Evolutionary conservation across 1,139 yeast genomes (phyloP).

Genomic region (Suhomyces ambrosiae): DNA sequence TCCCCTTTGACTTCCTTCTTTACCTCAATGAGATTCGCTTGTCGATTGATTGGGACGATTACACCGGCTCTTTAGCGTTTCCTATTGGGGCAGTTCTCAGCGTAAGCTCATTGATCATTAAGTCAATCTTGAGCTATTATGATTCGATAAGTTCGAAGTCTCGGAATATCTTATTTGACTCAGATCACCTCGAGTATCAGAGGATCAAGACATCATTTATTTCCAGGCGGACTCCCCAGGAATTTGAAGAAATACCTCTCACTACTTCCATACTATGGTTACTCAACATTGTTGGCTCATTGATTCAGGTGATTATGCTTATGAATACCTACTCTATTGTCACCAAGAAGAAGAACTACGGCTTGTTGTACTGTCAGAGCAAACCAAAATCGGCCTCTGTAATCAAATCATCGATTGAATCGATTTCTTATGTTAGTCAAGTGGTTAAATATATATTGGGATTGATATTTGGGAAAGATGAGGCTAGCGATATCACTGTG

Average conservation of each 20-base stretch:
- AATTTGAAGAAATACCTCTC: conserved; percentile 11
- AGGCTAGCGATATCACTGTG: conserved; percentile 8
- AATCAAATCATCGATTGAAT: conserved; percentile 23
- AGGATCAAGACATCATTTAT: conserved; percentile 26
- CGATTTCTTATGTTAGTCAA: conserved; percentile 11
- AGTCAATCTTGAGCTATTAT: conserved; percentile 24
- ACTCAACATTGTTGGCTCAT: conserved; percentile 19
- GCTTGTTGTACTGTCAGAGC: conserved; percentile 38
- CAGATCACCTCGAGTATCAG: conserved; percentile 37
- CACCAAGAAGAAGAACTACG: conserved; percentile 39
- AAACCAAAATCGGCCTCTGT: conserved; percentile 45
- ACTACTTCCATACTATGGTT: conserved; percentile 24
- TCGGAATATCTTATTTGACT: conserved; percentile 29
- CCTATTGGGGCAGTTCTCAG: conserved; percentile 48
- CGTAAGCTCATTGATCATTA: conserved; percentile 21
- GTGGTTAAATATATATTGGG: conserved; percentile 4
- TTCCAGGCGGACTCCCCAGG: conserved; percentile 7
- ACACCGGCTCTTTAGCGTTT: conserved; percentile 45
- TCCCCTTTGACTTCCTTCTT: conserved; percentile 60
- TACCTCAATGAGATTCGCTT: conserved; percentile 54
- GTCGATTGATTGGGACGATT: conserved; percentile 67
- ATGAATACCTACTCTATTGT: conserved; percentile 36
- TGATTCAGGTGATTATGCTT: conserved; percentile 24
- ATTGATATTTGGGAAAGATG: conserved; percentile 7
- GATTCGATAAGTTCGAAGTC: conserved; percentile 24